Evolutionary conservation across 305 asterid species (phyloP).

Genomic region (Fraxinus latifolia): DNA sequence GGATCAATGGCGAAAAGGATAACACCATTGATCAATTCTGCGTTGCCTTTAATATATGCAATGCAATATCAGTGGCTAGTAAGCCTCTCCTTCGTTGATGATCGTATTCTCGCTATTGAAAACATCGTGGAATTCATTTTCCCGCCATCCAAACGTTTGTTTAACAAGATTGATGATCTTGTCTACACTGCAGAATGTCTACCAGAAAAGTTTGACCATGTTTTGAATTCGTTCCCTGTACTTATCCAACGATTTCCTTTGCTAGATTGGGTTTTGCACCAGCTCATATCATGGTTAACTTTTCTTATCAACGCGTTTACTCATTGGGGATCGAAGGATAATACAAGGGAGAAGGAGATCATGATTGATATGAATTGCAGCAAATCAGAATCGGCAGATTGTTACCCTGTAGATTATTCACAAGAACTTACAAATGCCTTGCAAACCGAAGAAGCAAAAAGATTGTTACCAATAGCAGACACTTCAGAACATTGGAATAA

Average conservation of each 20-base stretch:
- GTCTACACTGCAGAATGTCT: slow-evolving; percentile 33
- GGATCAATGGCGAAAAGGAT: slow-evolving; percentile 34
- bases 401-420: not conserved
- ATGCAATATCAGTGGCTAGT: slow-evolving; percentile 36
- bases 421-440: not conserved
- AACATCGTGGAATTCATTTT: slow-evolving; percentile 32
- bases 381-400: not conserved
- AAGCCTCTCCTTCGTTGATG: slow-evolving; percentile 42
- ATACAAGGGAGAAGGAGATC: slow-evolving; percentile 41
- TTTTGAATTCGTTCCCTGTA: slow-evolving; percentile 20
- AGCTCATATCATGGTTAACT: slow-evolving; percentile 33
- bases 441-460: not conserved
- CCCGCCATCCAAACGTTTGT: slow-evolving; percentile 37
- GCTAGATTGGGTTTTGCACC: slow-evolving; percentile 34
- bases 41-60: slow-evolving; percentile 30
- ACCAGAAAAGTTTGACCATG: slow-evolving; percentile 36
- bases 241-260: slow-evolving; percentile 33
- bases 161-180: slow-evolving; percentile 42
- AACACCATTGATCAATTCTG: not conserved
- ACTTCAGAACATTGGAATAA: slow-evolving; percentile 20
- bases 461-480: slow-evolving; percentile 18
- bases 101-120: slow-evolving; percentile 35
- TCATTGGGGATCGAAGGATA: slow-evolving; percentile 20
- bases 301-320: slow-evolving; percentile 22
- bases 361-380: slow-evolving; percentile 26